A percentile compares a stretch with the other conserved stretches of the same genome.
Conservation (phyloP, 352 stramenopile species). For the Blastocystis sp. region DNA sequence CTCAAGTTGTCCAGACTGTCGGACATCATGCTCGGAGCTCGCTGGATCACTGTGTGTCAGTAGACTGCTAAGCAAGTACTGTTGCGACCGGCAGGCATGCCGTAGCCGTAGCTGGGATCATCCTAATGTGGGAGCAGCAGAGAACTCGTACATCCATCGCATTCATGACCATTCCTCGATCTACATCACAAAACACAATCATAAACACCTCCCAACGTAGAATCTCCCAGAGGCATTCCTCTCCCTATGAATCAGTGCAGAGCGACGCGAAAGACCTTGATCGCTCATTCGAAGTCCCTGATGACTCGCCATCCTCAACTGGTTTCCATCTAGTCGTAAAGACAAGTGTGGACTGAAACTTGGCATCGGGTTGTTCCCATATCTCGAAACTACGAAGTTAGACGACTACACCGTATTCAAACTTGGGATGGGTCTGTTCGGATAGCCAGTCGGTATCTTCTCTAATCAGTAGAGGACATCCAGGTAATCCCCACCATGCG, state of each 20-base stretch:
- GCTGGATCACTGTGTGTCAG: neutral
- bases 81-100: neutral
- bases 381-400: neutral
- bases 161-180: neutral
- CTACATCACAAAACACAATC: neutral
- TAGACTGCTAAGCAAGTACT: neutral
- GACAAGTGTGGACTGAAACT: neutral
- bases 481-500: neutral
- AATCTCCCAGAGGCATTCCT: too few species aligned
- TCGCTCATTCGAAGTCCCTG: neutral
- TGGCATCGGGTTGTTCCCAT: neutral
- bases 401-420: neutral
- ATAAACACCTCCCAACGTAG: neutral
- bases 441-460: neutral
- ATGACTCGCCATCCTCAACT: neutral
- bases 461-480: neutral
- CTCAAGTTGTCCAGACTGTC: neutral
- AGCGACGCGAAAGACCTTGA: neutral
- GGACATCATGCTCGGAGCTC: neutral
- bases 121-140: neutral
- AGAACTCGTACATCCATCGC: neutral
- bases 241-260: too few species aligned
- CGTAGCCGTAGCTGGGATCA: neutral
- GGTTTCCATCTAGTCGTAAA: neutral
- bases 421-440: neutral